Base-by-base conservation (phyloP, 2,329 filamentous ascomycete genomes). In the Achaetomium macrosporum region DNA sequence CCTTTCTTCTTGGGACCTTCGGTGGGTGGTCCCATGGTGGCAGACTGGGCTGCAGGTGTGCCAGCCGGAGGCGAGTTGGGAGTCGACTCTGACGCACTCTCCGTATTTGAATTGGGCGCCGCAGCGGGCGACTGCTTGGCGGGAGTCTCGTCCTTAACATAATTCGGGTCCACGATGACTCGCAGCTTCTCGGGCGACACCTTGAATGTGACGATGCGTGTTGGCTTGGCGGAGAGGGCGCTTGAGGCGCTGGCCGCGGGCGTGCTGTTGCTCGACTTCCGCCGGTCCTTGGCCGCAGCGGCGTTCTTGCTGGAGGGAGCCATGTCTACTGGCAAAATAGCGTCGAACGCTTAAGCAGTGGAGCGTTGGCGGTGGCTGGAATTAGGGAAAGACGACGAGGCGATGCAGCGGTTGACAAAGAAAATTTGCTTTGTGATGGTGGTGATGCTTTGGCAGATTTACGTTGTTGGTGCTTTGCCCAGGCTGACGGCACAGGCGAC, bases 1-100 rank as follows among this genome's bases (percentile, higher is more conserved):
- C 85, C 84, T 70, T 91, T 91, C 74, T 88, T 90, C 76, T 88
- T 90, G 12, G 76, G 73, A 7, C 76, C 82, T 50, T 82, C 79
- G 42, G 69, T 68, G 35, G 81, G 82, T 44, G 82, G 82, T 5
- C 76, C 79, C 81, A 85, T 84, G 56, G 69, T 15, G 20, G 48
- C 68, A 6, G 74, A 69, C 20, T 79, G 74, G 20, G 63, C 61
- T 17, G 71, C 77, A 7, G 81, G 79, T 12, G 81, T 83, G 43
- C 72, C 76, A 39, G 76, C 69, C 19, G 73, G 76, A 13, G 82
- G 82, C 15, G 82, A 85, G 40, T 78, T 77, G 17, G 79, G 75
- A 59, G 75, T 80, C 20, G 82, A 84, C 61, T 83, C 79, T 57
- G 78, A 76, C 52, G 75, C 77, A 66, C 76, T 78, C 57, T 83